Evolutionary conservation across 139 green algal species (phyloP).

Genomic region (Auxenochlorella protothecoides): DNA sequence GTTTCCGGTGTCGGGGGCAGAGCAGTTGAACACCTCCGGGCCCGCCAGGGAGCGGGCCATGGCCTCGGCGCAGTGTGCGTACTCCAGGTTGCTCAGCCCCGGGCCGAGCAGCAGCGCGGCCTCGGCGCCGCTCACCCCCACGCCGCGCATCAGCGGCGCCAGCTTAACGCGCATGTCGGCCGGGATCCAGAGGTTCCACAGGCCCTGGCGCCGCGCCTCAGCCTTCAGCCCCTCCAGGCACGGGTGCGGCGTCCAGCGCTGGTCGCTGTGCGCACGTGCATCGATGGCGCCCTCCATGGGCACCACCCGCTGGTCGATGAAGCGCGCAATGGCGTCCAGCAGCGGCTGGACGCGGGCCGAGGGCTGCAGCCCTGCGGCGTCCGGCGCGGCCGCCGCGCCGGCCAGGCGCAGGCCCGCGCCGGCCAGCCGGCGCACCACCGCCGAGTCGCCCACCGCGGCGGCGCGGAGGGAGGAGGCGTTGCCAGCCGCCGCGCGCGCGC

Average conservation of each 20-base stretch:
- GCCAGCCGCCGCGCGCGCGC: constrained; percentile 53
- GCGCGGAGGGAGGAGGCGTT: constrained; percentile 77
- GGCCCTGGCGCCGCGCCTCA: constrained; percentile 46
- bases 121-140: neutral
- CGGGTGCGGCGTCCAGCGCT: constrained; percentile 65
- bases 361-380: constrained; percentile 15
- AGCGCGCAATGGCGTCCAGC: constrained; percentile 38
- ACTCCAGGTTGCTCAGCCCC: constrained; percentile 85
- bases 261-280: constrained; percentile 35
- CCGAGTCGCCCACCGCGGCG: constrained; percentile 19
- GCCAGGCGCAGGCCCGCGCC: constrained; percentile 45
- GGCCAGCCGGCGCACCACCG: constrained; percentile 50
- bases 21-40: constrained; percentile 83
- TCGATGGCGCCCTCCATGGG: constrained; percentile 27
- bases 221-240: constrained; percentile 77
- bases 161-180: constrained; percentile 35
- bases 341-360: constrained; percentile 34
- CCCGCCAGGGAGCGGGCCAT: constrained; percentile 42
- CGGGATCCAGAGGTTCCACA: constrained; percentile 98
- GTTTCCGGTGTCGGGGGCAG: constrained; percentile 95
- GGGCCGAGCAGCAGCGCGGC: constrained; percentile 49
- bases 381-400: neutral
- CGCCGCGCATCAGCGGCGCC: constrained; percentile 6
- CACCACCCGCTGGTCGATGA: constrained; percentile 69
- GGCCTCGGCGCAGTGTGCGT: constrained; percentile 72